Evolutionary conservation across 371 early-diverging fungal species (phyloP), one percentile per base, ranked within the genome.

Genomic region (Sporodiniella umbellata): DNA sequence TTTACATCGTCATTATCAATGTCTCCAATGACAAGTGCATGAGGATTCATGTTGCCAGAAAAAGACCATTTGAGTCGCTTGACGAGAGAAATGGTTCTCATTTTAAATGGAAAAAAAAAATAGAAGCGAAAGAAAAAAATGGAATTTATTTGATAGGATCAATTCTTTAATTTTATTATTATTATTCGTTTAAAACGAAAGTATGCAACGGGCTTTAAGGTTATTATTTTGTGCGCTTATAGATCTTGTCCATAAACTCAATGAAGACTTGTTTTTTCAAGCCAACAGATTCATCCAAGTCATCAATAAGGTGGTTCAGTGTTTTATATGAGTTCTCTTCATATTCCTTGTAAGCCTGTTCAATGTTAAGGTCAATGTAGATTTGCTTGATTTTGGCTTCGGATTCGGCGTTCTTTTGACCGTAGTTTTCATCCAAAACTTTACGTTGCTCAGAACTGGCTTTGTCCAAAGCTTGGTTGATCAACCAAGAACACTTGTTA

Each of bases 401-500:
- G 24, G 80, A 82, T 10, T 75, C 84, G 6, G 85, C 70, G 39
- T 85, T 65, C 74, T 91, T 92, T 56, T 86, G 78, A 42, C 96
- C 98, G 61, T 98, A 98, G 83, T 94, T 88, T 39, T 85, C 83
- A 54, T 94, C 89, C n/a, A 98, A 85, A 3, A 89, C 35, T 67
- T 80, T 67, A 54, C 93, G 85, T 77, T 96, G 96, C 55, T 88
- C 94, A 26, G 87, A 65, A 15, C 69, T 79, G 38, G 84, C 87
- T 53, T 67, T 75, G 54, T 71, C 78, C 40, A 98, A 79, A 8
- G 98, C 98, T 77, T 92, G 89, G 65, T 88, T 88, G 59, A 98
- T 86, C 59, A 96, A 79, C 98, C 98, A 99, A 26, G 93, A 92
- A 72, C 98, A 97, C 82, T 99, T 99, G 86, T 94, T 96, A 69